Conservation (phyloP, 768 basidiomycete species). For the Suillus tomentosus region DNA sequence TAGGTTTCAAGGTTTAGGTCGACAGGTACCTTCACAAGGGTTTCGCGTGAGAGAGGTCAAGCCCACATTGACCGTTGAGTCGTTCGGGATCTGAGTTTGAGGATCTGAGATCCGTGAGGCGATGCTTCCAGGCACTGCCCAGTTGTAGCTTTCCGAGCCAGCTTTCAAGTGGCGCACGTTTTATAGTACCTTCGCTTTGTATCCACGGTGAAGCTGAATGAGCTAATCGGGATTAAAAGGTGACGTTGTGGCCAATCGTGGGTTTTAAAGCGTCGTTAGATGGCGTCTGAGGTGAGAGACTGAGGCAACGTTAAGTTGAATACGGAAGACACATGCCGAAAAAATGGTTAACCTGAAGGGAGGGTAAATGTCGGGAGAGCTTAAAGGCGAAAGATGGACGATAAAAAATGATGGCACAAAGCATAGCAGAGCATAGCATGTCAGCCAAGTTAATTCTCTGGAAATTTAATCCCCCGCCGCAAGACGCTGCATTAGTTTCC, state of each 20-base stretch:
- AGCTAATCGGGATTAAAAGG: conserved; percentile 16
- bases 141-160: neutral
- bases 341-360: conserved; percentile 2
- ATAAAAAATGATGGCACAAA: neutral
- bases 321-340: neutral
- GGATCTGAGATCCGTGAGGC: conserved; percentile 11
- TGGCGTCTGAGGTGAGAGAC: neutral
- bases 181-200: conserved; percentile 10
- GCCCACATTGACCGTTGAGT: conserved; percentile 4
- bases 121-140: conserved; percentile 17
- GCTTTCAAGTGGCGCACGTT: conserved; percentile 12
- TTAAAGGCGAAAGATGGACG: neutral
- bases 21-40: conserved; percentile 11
- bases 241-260: conserved; percentile 9
- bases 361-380: conserved; percentile 12
- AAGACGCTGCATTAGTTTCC: neutral
- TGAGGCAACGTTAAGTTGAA: neutral
- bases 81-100: conserved; percentile 11
- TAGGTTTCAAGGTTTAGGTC: conserved; percentile 6
- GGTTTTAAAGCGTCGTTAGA: conserved; percentile 7
- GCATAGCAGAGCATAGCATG: conserved; percentile 7
- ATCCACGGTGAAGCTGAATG: conserved; percentile 12
- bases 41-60: conserved; percentile 10
- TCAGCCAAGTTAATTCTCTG: neutral
- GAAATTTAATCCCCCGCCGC: conserved; percentile 7